These are phyloP conservation scores for Quercus suber DNA, from an alignment of 306 rosid genomes.

Conservation along the genomic window DNA sequence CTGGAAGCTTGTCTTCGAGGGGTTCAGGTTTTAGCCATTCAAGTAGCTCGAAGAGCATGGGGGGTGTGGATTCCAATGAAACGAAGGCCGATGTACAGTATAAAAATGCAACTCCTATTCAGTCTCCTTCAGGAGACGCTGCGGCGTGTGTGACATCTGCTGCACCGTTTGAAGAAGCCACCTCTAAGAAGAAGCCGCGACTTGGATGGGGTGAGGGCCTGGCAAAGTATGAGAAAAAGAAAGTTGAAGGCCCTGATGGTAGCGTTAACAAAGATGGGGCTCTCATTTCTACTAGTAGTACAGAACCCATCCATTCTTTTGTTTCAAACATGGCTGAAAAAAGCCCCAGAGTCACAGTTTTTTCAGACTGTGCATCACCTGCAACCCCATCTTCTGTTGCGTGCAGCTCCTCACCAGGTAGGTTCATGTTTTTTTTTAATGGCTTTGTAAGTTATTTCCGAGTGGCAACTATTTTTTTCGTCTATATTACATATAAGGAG, in stretches of 20 bases:
- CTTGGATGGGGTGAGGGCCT: slow-evolving; percentile 98
- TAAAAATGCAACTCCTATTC: slow-evolving; percentile 48
- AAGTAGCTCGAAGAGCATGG: slow-evolving; percentile 66
- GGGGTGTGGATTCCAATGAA: slow-evolving; percentile 61
- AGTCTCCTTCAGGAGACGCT: slow-evolving; percentile 70
- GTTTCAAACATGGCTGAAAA: slow-evolving; percentile 59
- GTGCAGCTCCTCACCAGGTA: slow-evolving; percentile 97
- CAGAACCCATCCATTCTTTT: slow-evolving; percentile 44
- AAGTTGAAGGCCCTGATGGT: slow-evolving; percentile 78
- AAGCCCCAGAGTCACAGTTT: slow-evolving; percentile 57
- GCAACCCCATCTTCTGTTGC: slow-evolving; percentile 96
- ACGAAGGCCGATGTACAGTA: slow-evolving; percentile 50
- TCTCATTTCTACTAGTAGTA: slow-evolving; percentile 36
- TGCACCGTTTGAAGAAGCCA: slow-evolving; percentile 61
- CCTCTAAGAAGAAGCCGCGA: slow-evolving; percentile 87
- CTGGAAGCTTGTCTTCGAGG: slow-evolving; percentile 85
- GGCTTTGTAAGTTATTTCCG: not conserved
- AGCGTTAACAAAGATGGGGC: slow-evolving; percentile 50
- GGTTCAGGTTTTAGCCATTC: slow-evolving; percentile 87
- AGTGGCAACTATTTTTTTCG: not conserved
- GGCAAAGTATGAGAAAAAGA: slow-evolving; percentile 94
- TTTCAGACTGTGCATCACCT: slow-evolving; percentile 84
- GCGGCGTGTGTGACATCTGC: slow-evolving; percentile 70
- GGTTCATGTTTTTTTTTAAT: not conserved
- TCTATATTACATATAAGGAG: no score